A percentile compares a stretch with the other conserved stretches of the same genome.
Conservation (phyloP, 768 basidiomycete genomes). For the Tricholoma terreum region DNA sequence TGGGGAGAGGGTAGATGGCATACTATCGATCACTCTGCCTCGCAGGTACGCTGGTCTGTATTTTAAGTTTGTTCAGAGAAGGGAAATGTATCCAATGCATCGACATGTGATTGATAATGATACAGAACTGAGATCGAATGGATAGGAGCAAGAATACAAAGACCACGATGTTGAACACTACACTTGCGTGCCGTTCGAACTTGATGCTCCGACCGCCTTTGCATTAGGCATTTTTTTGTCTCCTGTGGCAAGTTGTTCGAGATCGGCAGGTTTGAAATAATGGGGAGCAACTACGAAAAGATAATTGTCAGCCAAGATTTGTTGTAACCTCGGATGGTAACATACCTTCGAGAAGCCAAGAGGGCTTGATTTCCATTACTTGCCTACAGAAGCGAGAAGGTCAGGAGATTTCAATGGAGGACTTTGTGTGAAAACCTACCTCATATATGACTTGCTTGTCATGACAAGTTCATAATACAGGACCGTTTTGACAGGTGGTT, state of each 20-base stretch:
- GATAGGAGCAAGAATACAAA: background rate
- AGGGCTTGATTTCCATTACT: conserved; percentile 97
- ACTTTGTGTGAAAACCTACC: conserved; percentile 36
- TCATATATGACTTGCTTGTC: conserved; percentile 96
- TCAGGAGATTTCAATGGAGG: background rate
- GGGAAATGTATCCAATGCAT: background rate
- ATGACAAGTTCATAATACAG: conserved; percentile 97
- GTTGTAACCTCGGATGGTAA: conserved; percentile 5
- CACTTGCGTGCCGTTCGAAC: conserved; percentile 10
- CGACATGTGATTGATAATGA: background rate
- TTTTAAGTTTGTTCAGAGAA: background rate
- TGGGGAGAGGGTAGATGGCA: conserved; percentile 23
- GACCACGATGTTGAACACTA: background rate
- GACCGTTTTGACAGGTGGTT: conserved; percentile 87
- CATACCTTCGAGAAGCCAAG: conserved; percentile 89
- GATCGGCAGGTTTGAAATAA: conserved; percentile 86
- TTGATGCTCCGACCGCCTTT: conserved; percentile 55
- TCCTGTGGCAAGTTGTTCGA: conserved; percentile 74
- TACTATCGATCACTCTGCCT: background rate
- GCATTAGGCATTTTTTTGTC: conserved; percentile 95
- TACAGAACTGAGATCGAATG: background rate
- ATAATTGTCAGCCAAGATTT: background rate
- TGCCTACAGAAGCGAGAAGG: conserved; percentile 46
- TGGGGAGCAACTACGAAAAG: conserved; percentile 79
- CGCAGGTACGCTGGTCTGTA: background rate